Conservation (phyloP, 257 asterid species). For the Solanum etuberosum region DNA sequence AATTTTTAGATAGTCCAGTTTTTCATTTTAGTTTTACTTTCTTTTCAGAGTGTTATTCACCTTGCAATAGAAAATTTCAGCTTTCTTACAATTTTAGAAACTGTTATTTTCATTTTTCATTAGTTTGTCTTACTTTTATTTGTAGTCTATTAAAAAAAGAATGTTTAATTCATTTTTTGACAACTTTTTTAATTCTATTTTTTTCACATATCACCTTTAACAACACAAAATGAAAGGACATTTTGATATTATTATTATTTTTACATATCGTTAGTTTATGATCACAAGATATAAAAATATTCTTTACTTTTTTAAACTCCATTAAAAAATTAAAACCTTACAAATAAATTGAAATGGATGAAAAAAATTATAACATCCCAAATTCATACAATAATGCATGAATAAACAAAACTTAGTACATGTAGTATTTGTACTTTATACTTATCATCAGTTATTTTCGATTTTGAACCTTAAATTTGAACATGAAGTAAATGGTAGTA, state of each 20-base stretch:
- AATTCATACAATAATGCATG: neutral
- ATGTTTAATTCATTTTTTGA: neutral
- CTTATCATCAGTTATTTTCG: neutral
- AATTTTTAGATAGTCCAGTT: neutral
- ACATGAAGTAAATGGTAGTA: neutral
- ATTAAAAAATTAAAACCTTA: neutral
- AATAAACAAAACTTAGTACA: neutral
- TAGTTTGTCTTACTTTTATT: neutral
- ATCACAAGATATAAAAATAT: neutral
- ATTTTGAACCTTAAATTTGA: neutral
- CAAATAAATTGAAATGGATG: neutral
- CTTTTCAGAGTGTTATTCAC: neutral
- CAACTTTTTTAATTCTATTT: neutral
- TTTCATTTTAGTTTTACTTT: neutral
- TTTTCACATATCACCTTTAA: neutral
- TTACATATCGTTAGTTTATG: neutral
- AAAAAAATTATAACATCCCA: neutral
- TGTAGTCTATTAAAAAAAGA: neutral
- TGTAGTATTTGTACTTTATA: neutral
- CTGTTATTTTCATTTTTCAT: neutral
- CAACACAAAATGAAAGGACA: too few species aligned
- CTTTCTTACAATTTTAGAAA: neutral
- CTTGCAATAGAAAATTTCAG: neutral
- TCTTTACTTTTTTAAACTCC: neutral
- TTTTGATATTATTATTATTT: too few species aligned